These are phyloP conservation scores for Leptodermis oblonga DNA, from an alignment of 257 asterid species.

Conservation along the genomic window DNA sequence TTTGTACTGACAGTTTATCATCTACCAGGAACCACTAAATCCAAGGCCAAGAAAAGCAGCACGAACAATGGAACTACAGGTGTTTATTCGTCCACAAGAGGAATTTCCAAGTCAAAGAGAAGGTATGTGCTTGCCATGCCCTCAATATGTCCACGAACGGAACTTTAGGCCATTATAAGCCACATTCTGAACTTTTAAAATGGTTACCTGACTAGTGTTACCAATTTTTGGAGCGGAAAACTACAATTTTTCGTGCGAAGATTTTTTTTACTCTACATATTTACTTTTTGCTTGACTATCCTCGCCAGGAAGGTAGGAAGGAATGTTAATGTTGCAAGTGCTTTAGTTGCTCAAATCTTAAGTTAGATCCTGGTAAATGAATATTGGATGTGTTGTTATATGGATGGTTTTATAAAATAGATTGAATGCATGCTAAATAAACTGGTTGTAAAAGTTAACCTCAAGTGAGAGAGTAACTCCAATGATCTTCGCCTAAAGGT, in stretches of 20 bases:
- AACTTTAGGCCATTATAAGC: conserved; percentile 4
- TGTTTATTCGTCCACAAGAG: conserved; percentile 34
- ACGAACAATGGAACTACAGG: conserved; percentile 27
- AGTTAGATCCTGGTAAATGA: not conserved
- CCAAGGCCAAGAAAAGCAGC: conserved; percentile 43
- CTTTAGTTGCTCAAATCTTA: not conserved
- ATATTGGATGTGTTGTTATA: not conserved
- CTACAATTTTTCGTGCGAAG: no score
- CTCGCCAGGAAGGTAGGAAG: not conserved
- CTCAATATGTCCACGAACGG: not conserved
- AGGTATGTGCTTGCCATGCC: conserved; percentile 30
- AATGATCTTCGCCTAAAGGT: not conserved
- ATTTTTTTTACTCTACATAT: no score
- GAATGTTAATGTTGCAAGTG: not conserved
- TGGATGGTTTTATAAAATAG: not conserved
- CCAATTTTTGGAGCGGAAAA: not conserved
- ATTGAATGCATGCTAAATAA: not conserved
- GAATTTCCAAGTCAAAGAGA: conserved; percentile 41
- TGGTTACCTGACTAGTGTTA: not conserved
- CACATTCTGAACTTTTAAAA: not conserved
- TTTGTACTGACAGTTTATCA: conserved; percentile 6
- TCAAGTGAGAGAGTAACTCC: not conserved
- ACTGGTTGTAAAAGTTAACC: not conserved
- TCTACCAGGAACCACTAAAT: conserved; percentile 54
- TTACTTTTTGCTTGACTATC: not conserved